A percentile compares a stretch with the other conserved stretches of the same genome.
Conservation (phyloP, 179 eudicot species). For the Silene coronaria region DNA sequence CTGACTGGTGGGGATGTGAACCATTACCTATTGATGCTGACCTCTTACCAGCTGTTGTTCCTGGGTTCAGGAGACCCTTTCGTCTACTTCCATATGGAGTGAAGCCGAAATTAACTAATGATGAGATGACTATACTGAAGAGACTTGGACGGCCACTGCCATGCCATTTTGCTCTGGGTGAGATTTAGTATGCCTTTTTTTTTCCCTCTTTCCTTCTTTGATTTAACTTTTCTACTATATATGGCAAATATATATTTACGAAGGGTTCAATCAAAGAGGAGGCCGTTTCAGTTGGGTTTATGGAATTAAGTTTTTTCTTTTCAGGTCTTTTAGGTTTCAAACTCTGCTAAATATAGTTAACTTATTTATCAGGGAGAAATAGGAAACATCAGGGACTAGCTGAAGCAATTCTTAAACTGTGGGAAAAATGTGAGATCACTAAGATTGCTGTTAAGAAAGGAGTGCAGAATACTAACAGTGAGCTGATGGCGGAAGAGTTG, state of each 20-base stretch:
- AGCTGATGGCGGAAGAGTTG: conserved; percentile 87
- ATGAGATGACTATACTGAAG: conserved; percentile 79
- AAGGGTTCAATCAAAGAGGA: conserved; percentile 1
- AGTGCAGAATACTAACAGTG: conserved; percentile 79
- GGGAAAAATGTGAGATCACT: conserved; percentile 96
- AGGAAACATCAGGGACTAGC: conserved; percentile 88
- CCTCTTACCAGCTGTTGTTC: conserved; percentile 79
- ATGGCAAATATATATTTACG: not conserved
- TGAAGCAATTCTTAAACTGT: conserved; percentile 78
- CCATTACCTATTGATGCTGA: conserved; percentile 97
- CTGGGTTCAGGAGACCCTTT: conserved; percentile 77
- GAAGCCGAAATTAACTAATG: conserved; percentile 68
- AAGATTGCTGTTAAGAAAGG: conserved; percentile 94
- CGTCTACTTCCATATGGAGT: conserved; percentile 97
- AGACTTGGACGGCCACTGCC: conserved; percentile 93
- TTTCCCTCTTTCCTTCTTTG: not conserved
- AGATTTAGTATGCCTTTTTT: conserved; percentile 12
- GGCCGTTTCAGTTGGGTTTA: not conserved
- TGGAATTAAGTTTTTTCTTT: conserved; percentile 8
- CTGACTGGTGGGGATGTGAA: conserved; percentile 95
- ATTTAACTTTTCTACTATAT: not conserved
- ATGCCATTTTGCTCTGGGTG: conserved; percentile 92
- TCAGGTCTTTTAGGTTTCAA: not conserved
- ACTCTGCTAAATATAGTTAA: conserved; percentile 3
- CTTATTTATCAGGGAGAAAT: conserved; percentile 60